Conservation (phyloP, 2,329 filamentous ascomycete genomes). For the Eurotiales sp. region DNA sequence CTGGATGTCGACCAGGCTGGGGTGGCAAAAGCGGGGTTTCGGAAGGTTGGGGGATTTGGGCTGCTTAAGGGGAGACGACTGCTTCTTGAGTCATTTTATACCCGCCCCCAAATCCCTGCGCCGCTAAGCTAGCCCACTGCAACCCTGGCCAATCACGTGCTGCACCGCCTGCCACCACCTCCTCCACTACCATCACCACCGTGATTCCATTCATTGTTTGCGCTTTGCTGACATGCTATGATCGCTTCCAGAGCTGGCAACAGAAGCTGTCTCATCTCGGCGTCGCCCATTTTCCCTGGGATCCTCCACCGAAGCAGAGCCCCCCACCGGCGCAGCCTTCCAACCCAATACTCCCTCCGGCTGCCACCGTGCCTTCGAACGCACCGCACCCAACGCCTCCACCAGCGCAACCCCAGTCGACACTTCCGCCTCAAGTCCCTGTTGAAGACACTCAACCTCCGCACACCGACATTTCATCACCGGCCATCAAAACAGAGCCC, state of each 20-base stretch:
- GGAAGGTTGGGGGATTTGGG: constrained; percentile 32
- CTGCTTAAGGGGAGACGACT: constrained; percentile 33
- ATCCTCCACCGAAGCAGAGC: constrained; percentile 70
- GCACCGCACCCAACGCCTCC: constrained; percentile 35
- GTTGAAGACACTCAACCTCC: constrained; percentile 14
- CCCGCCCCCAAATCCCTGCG: constrained; percentile 18
- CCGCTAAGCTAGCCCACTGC: constrained; percentile 16
- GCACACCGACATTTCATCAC: constrained; percentile 29
- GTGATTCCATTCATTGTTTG: neutral
- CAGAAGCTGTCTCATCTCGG: constrained; percentile 78
- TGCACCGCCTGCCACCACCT: too few relatives aligned
- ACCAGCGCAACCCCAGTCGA: constrained; percentile 27
- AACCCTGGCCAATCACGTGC: constrained; percentile 21
- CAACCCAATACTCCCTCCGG: constrained; percentile 35
- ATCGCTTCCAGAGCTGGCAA: constrained; percentile 74
- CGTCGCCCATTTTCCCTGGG: constrained; percentile 91
- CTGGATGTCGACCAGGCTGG: too few relatives aligned
- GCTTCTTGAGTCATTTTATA: constrained; percentile 42
- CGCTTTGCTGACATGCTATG: neutral
- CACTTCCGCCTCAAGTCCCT: constrained; percentile 24
- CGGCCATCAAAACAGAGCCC: constrained; percentile 53
- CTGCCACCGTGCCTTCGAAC: constrained; percentile 43
- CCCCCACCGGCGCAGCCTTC: constrained; percentile 42
- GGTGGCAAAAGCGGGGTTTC: constrained; percentile 19
- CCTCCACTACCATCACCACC: too few relatives aligned